A percentile compares a stretch with the other conserved stretches of the same genome.
phyloP scores from a whole-genome alignment of 441 rosid species.

The Pelargonium australe region DNA sequence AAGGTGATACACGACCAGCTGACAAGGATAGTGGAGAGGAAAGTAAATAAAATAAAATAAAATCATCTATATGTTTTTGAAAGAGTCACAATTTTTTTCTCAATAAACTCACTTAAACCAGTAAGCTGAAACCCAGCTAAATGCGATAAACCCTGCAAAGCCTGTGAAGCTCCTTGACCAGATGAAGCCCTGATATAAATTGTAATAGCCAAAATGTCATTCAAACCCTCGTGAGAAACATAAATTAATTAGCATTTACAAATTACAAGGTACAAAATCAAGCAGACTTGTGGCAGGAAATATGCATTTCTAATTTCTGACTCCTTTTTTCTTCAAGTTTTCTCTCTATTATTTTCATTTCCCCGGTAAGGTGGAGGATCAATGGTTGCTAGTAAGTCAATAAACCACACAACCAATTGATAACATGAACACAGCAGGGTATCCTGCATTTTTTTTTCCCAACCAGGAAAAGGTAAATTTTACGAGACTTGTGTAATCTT shows the following conservation, averaged over 20 bases:
- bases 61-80: conserved; percentile 2
- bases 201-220: conserved; percentile 16
- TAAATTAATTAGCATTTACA: neutral
- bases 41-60: conserved; percentile 15
- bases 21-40: conserved; percentile 13
- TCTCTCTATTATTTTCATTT: neutral
- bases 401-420: too few species aligned
- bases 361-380: too few species aligned
- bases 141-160: conserved; percentile 67
- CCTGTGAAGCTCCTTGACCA: conserved; percentile 68
- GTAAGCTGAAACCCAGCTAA: conserved; percentile 64
- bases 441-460: too few species aligned
- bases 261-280: neutral
- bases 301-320: neutral
- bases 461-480: too few species aligned
- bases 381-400: too few species aligned
- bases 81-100: conserved; percentile 10
- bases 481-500: too few species aligned
- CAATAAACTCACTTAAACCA: conserved; percentile 48
- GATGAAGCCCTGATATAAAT: conserved; percentile 71
- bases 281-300: neutral
- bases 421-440: too few species aligned
- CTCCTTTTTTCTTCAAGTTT: too few species aligned
- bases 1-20: conserved; percentile 53
- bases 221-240: conserved; percentile 19